phyloP scores from a whole-genome alignment of 1,139 yeast species.

The Hansenula lynferdii region DNA sequence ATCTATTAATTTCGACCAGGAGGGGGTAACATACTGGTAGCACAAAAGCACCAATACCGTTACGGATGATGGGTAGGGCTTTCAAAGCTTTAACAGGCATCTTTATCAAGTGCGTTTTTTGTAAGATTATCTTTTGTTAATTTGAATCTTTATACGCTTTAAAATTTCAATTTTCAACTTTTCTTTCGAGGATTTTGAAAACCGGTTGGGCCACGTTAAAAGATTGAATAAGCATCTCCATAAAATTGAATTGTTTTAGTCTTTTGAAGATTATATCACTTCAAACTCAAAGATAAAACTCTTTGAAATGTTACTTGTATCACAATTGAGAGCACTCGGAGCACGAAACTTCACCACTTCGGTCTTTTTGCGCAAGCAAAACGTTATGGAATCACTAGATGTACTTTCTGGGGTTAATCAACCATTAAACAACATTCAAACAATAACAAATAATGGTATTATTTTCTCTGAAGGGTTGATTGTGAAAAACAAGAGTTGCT shows the following conservation, averaged over 20 bases:
- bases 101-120: background rate
- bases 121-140: background rate
- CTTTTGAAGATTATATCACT: no score
- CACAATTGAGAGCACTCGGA: background rate
- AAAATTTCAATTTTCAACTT: no score
- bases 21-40: conserved; percentile 25
- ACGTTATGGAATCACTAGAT: conserved; percentile 29
- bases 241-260: no score
- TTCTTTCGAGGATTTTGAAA: no score
- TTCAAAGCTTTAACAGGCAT: conserved; percentile 33
- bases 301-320: background rate
- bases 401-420: conserved; percentile 30
- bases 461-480: conserved; percentile 39
- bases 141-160: no score
- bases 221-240: no score
- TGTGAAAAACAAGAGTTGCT: conserved; percentile 40
- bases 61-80: conserved; percentile 39
- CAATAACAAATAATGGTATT: conserved; percentile 40
- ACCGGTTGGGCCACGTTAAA: no score
- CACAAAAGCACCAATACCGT: conserved; percentile 47
- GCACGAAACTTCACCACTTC: background rate
- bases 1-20: background rate
- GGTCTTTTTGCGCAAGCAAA: conserved; percentile 2
- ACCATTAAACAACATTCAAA: conserved; percentile 40
- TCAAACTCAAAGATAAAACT: no score